Base-by-base conservation (phyloP, 2,329 filamentous ascomycete genomes). In the Fusarium oligoseptatum region DNA sequence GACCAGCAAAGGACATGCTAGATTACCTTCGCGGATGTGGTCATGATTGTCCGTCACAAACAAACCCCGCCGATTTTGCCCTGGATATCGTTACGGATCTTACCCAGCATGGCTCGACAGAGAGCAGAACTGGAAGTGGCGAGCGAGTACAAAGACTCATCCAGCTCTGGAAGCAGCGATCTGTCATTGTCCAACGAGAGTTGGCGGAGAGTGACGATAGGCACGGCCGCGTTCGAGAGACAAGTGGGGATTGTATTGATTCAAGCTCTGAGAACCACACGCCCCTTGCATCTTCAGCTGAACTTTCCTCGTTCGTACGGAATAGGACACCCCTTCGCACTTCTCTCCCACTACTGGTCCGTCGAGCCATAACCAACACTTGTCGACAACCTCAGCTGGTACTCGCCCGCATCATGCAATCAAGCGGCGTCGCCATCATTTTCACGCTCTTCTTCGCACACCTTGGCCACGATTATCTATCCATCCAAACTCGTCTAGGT, bases 51-150 rank as follows among this genome's bases (percentile, higher is more conserved):
- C 92, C 92, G 0, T 85, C 86, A 15, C 90, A 92, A 67, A 93
- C 92, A 1, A 95, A 95, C 72, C 93, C 93, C 1, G 93, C 93
- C 0, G 93, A 95, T 79, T 95, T 94, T 79, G 92, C 92, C 0
- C 86, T 95, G 8, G 93, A 95, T 76, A 86, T 95, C 55, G 93
- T 95, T 60, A 95, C 93, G 0, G 89, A 95, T 24, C 92, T 95
- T 76, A 84, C 95, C 0, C 93, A 94, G 70, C 88, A 92, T 20
- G 17, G 50, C 3, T 55, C 27, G 43, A 90, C 88, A 36, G 83
- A 86, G 2, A 85, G 88, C n/a, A 93, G 95, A 79, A 86, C 85
- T 1, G 86, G 89, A 52, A 93, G 89, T 57, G 87, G 92, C 9
- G 86, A 87, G 36, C 90, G 90, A 62, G 93, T 95, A 0, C 85